Percentiles rank a stretch among this genome's conserved stretches.
These are phyloP conservation scores for Russula foetens DNA, from an alignment of 768 basidiomycete species.

Conservation along the genomic window DNA sequence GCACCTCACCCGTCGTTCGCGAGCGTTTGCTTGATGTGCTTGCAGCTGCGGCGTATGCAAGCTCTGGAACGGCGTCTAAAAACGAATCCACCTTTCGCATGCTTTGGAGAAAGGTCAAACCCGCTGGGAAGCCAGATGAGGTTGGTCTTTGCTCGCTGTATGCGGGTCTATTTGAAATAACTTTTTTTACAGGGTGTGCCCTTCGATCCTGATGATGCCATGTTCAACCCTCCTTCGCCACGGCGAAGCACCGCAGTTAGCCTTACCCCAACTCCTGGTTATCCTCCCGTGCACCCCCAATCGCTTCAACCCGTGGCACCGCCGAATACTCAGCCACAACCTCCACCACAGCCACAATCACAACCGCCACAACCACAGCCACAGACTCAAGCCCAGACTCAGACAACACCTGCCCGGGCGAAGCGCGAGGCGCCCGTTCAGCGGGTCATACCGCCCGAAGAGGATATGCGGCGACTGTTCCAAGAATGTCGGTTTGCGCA, in stretches of 20 bases:
- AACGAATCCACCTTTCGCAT: conserved; percentile 48
- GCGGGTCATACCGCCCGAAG: conserved; percentile 61
- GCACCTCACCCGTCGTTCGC: conserved; percentile 71
- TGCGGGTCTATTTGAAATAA: neutral
- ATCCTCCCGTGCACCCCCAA: conserved; percentile 11
- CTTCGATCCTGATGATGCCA: conserved; percentile 68
- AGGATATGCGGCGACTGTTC: conserved; percentile 75
- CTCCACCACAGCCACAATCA: neutral
- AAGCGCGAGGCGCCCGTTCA: conserved; percentile 24
- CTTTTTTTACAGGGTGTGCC: conserved; percentile 49
- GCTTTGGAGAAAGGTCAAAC: conserved; percentile 77
- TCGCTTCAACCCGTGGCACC: neutral
- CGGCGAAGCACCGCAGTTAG: conserved; percentile 31
- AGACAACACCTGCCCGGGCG: conserved; percentile 6
- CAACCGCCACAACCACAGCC: neutral
- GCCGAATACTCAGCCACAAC: neutral
- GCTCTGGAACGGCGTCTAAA: conserved; percentile 31
- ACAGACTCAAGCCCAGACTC: neutral
- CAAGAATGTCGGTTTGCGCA: conserved; percentile 80
- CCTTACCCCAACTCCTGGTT: conserved; percentile 8
- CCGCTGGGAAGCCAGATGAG: conserved; percentile 72
- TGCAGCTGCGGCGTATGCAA: conserved; percentile 71
- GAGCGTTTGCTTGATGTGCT: conserved; percentile 77
- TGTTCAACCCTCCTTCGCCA: conserved; percentile 62
- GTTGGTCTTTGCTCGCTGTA: conserved; percentile 30